Evolutionary conservation across 2,329 filamentous ascomycete species (phyloP).

Genomic region (Penicillium thymicola): DNA sequence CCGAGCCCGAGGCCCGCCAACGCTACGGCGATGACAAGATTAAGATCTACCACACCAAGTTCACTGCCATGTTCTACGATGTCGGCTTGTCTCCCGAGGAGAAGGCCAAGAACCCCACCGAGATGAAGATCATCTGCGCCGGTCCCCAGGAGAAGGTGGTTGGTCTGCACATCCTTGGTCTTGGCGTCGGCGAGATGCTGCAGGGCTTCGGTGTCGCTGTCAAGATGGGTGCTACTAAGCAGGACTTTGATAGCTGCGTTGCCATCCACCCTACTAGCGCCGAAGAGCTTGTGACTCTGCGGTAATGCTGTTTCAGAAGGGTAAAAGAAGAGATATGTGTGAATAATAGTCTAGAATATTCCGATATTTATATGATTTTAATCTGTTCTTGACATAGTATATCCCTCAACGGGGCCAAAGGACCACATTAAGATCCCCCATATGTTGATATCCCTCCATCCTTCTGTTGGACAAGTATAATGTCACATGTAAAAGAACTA

Average conservation of each 20-base stretch:
- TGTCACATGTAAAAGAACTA: background rate
- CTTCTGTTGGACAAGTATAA: too few relatives aligned
- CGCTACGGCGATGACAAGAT: conserved; percentile 50
- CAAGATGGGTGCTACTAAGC: conserved; percentile 78
- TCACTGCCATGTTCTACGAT: conserved; percentile 50
- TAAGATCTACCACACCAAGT: conserved; percentile 50
- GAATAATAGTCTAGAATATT: conserved; percentile 2
- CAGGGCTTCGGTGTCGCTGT: conserved; percentile 73
- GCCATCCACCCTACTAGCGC: conserved; percentile 75
- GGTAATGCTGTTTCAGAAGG: conserved; percentile 17
- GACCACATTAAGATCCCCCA: background rate
- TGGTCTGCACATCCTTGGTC: conserved; percentile 50
- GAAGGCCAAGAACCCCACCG: conserved; percentile 49
- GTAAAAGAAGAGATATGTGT: background rate
- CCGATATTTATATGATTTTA: background rate
- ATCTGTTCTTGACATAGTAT: background rate
- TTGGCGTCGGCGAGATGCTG: conserved; percentile 61
- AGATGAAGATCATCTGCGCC: conserved; percentile 51
- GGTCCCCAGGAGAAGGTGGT: conserved; percentile 51
- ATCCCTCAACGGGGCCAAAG: too few relatives aligned
- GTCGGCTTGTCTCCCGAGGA: conserved; percentile 45
- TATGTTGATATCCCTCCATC: background rate
- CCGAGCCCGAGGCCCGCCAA: conserved; percentile 48
- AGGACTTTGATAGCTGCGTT: conserved; percentile 70
- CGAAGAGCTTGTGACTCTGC: conserved; percentile 65